These are phyloP conservation scores for Aspergillus sp. DNA, from an alignment of 2,329 filamentous ascomycete species.

Conservation along the genomic window DNA sequence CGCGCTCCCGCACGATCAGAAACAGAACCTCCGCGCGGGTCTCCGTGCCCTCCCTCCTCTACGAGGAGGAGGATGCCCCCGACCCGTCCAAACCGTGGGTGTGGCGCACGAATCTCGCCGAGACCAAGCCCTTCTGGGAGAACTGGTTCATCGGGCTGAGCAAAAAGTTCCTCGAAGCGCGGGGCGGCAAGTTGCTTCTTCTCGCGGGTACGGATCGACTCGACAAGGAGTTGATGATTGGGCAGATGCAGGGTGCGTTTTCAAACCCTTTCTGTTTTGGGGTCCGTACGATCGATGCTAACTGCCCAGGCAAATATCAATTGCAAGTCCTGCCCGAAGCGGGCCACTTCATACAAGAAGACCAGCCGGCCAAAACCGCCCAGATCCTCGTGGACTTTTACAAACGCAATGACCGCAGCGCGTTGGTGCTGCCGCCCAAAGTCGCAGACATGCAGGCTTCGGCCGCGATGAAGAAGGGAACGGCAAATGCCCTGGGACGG, in stretches of 20 bases:
- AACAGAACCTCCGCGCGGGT: conserved; percentile 80
- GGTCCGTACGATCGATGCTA: background rate
- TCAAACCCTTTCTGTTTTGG: background rate
- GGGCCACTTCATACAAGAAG: conserved; percentile 95
- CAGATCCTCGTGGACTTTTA: conserved; percentile 86
- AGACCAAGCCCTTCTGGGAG: conserved; percentile 89
- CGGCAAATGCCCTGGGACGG: conserved; percentile 12
- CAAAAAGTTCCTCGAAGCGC: conserved; percentile 78
- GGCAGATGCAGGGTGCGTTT: conserved; percentile 89
- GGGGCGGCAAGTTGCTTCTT: conserved; percentile 79
- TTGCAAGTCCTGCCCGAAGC: conserved; percentile 92
- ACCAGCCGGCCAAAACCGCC: conserved; percentile 87
- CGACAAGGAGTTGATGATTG: conserved; percentile 90
- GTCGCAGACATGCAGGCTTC: conserved; percentile 67
- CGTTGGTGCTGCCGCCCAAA: conserved; percentile 85
- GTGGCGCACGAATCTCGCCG: conserved; percentile 82
- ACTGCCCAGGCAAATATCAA: conserved; percentile 72
- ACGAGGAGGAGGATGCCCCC: conserved; percentile 38
- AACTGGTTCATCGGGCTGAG: conserved; percentile 89
- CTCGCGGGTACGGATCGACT: conserved; percentile 86
- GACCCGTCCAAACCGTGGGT: conserved; percentile 60
- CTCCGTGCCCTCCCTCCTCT: conserved; percentile 79
- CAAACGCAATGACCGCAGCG: conserved; percentile 81
- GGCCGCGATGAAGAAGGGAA: conserved; percentile 40
- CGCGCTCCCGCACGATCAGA: conserved; percentile 81